Conservation (phyloP, 116 monocot genomes). For the Posidonia oceanica region DNA sequence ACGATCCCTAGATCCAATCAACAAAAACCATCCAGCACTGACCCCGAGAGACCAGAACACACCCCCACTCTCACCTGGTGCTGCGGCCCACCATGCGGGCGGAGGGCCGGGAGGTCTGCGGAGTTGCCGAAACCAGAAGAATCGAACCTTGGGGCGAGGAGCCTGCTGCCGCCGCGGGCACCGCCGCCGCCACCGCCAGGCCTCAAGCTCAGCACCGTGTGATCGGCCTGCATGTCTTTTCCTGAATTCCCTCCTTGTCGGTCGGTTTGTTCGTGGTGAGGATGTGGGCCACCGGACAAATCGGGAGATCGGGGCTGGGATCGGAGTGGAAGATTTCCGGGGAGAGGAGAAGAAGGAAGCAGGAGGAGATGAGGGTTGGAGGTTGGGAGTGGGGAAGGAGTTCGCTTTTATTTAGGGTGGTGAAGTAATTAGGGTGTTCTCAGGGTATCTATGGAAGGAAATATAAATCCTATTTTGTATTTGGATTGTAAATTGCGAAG, state of each 20-base stretch:
- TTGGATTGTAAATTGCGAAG: too few species aligned
- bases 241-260: not conserved
- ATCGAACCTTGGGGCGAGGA: conserved; percentile 32
- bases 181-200: conserved; percentile 36
- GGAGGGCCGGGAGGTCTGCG: not conserved
- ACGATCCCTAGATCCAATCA: not conserved
- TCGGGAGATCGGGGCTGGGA: not conserved
- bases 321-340: not conserved
- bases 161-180: conserved; percentile 30
- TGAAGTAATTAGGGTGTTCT: too few species aligned
- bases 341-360: not conserved
- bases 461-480: too few species aligned
- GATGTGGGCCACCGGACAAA: too few species aligned
- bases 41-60: not conserved
- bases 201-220: conserved; percentile 49
- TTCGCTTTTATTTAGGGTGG: too few species aligned
- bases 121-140: conserved; percentile 12
- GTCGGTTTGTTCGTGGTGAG: too few species aligned
- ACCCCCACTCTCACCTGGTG: not conserved
- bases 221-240: conserved; percentile 57
- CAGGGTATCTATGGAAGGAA: too few species aligned
- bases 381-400: not conserved
- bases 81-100: not conserved
- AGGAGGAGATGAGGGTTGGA: not conserved
- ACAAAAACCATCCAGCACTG: too few species aligned